phyloP scores from a whole-genome alignment of 345 rosid genomes.

The Linum usitatissimum region DNA sequence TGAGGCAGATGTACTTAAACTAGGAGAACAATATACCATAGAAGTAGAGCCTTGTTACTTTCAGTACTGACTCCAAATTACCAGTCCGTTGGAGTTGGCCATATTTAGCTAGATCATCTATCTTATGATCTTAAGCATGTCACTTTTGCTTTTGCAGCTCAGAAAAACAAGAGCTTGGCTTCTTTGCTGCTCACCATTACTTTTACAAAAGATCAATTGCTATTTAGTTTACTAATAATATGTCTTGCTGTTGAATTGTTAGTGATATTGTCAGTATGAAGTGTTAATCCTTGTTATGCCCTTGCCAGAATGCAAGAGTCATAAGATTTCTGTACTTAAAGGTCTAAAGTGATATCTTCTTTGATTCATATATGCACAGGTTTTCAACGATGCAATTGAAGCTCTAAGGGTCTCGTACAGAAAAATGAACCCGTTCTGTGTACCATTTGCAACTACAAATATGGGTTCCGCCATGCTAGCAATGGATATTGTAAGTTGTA shows the following conservation, averaged over 20 bases:
- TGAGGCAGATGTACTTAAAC: background rate
- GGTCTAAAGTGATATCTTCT: background rate
- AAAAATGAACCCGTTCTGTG: conserved; percentile 94
- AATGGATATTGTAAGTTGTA: conserved; percentile 70
- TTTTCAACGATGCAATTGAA: conserved; percentile 79
- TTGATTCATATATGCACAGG: conserved; percentile 32
- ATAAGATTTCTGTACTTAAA: background rate
- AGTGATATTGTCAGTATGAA: background rate
- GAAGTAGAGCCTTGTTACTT: background rate
- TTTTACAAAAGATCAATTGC: background rate
- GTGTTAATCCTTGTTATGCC: background rate
- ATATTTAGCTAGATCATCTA: background rate
- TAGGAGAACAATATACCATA: background rate
- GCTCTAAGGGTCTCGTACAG: conserved; percentile 77
- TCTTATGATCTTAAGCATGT: background rate
- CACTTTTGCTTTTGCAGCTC: background rate
- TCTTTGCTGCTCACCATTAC: background rate
- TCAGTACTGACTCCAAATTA: background rate
- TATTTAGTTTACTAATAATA: too few relatives aligned
- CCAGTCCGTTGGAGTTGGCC: background rate
- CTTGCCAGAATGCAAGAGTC: background rate
- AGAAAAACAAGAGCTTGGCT: background rate
- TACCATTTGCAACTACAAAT: conserved; percentile 93
- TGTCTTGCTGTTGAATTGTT: background rate
- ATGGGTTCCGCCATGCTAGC: conserved; percentile 99